Evolutionary conservation across 805 yeast genomes (phyloP), one percentile per base, ranked within the genome.

Genomic region (Novakomyces olei): DNA sequence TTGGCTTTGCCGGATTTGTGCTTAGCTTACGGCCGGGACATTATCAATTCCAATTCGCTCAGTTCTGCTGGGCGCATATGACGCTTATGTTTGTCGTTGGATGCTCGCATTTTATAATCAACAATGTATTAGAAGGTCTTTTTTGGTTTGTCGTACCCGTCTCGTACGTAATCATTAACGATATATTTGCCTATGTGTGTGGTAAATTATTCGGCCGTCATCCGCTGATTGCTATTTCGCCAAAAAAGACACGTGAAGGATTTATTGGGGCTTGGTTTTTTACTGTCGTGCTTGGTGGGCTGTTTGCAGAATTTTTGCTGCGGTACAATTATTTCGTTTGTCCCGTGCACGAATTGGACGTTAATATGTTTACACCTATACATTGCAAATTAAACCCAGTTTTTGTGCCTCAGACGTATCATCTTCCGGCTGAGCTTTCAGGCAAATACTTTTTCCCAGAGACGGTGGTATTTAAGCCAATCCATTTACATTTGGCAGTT

Each of bases 181-280:
- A 88, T 50, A 81, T 85, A 34, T 83, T 80, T 62, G 98, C 98
- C 17, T 88, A 88, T 50, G 60, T 88, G 31, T 88, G 96, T 57
- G 98, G 98, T 29, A 88, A 88, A 42, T 78, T 96, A 2, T 80
- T 88, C 56, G 98, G 98, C 35, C 69, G 64, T 40, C 85, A 95
- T 25, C 93, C 79, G 48, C 67, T 88, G 46, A 79, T 88, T 44
- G 80, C 76, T 33, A 80, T 88, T 40, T 79, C 94, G 8, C 98
- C 98, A 36, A 88, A 88, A 55, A 88, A 88, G 57, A 88, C 98
- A 3, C 81, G 85, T 24, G 98, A 88, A 57, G 98, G 98, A 2
- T 88, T 88, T 47, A 57, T 85, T 32, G 98, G 98, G 33, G 98
- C 96, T 12, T 88, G 98, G 98, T 54, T 80, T 30, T 85, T 88